Percentiles rank a stretch among this genome's conserved stretches.
phyloP scores from a whole-genome alignment of 73 alveolate genomes.

The Paramecium tetraurelia region DNA sequence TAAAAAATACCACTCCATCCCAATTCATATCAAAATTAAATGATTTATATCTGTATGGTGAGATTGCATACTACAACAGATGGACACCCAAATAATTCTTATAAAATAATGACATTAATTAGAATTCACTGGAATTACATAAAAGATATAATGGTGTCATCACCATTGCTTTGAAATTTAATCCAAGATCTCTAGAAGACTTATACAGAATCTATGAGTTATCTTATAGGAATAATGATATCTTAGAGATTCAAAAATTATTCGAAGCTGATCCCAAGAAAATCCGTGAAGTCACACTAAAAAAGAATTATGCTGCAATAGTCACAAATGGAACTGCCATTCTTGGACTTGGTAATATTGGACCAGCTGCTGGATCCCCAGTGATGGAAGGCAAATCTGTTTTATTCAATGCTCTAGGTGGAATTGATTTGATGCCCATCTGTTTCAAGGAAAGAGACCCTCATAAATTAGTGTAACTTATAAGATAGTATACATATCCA shows the following conservation, averaged over 20 bases:
- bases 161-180: slow-evolving; percentile 59
- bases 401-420: slow-evolving; percentile 78
- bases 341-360: slow-evolving; percentile 84
- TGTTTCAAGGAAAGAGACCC: slow-evolving; percentile 73
- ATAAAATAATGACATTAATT: slow-evolving; percentile 50
- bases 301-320: slow-evolving; percentile 74
- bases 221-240: slow-evolving; percentile 60
- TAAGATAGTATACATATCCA: background rate
- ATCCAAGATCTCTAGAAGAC: slow-evolving; percentile 59
- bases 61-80: slow-evolving; percentile 62
- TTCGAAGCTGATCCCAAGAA: slow-evolving; percentile 62
- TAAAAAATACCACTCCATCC: background rate
- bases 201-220: slow-evolving; percentile 58
- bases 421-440: slow-evolving; percentile 70
- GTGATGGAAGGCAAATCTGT: slow-evolving; percentile 90
- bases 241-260: slow-evolving; percentile 40
- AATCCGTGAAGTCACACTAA: slow-evolving; percentile 68
- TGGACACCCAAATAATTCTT: slow-evolving; percentile 64
- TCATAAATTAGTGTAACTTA: slow-evolving; percentile 13
- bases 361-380: slow-evolving; percentile 88
- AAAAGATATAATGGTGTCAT: slow-evolving; percentile 71
- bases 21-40: background rate
- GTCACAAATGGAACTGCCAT: slow-evolving; percentile 86
- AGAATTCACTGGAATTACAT: slow-evolving; percentile 67
- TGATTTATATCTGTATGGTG: slow-evolving; percentile 56